phyloP scores from a whole-genome alignment of 805 yeast species.

The Saturnispora besseyi region DNA sequence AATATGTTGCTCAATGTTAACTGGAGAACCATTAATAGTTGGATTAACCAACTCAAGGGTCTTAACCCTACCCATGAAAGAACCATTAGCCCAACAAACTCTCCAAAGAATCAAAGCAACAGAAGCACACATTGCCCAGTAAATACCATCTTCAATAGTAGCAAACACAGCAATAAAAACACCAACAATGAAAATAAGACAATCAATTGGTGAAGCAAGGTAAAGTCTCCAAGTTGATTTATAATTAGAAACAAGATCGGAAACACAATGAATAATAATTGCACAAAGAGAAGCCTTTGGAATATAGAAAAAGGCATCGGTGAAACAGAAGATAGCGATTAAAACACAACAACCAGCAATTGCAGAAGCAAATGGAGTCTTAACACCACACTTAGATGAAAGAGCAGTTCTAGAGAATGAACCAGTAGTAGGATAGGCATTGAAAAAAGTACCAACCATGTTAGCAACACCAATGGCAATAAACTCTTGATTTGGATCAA shows the following conservation, averaged over 20 bases:
- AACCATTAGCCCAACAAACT: slow-evolving; percentile 72
- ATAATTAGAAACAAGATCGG: slow-evolving; percentile 70
- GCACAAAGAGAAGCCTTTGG: slow-evolving; percentile 86
- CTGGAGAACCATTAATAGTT: slow-evolving; percentile 21
- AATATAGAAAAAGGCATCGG: slow-evolving; percentile 77
- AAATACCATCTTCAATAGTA: slow-evolving; percentile 80
- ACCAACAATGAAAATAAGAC: slow-evolving; percentile 61
- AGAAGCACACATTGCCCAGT: slow-evolving; percentile 83
- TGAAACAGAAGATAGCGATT: slow-evolving; percentile 75
- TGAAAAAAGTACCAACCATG: slow-evolving; percentile 83
- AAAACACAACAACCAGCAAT: slow-evolving; percentile 85
- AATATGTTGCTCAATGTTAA: neutral
- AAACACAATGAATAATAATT: slow-evolving; percentile 86
- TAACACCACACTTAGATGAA: slow-evolving; percentile 90
- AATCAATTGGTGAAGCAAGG: slow-evolving; percentile 66
- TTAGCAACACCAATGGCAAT: slow-evolving; percentile 91
- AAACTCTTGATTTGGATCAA: slow-evolving; percentile 87
- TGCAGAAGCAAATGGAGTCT: slow-evolving; percentile 88
- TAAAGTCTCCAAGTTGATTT: slow-evolving; percentile 60
- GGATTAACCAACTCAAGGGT: slow-evolving; percentile 69
- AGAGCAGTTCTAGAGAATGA: slow-evolving; percentile 92
- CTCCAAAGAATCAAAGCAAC: slow-evolving; percentile 65
- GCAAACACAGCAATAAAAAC: slow-evolving; percentile 69
- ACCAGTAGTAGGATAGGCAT: slow-evolving; percentile 93
- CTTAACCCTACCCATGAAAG: slow-evolving; percentile 69